phyloP scores from a whole-genome alignment of 1,139 yeast genomes.

The Yamadazyma membranifaciens region DNA sequence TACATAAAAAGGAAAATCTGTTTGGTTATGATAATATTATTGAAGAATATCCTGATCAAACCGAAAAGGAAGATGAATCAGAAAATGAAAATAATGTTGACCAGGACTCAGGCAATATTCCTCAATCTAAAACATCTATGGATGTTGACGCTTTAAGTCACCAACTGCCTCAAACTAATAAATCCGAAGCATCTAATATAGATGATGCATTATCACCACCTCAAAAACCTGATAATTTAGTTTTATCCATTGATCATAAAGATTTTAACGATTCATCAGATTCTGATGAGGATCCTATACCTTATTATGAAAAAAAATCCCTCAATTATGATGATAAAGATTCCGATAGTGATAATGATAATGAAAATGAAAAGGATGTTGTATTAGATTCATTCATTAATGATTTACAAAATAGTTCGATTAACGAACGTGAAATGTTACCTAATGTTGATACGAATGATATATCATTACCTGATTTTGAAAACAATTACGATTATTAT shows the following conservation, averaged over 20 bases:
- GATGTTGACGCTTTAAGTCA: background rate
- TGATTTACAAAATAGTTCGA: slow-evolving; percentile 31
- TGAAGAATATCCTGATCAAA: slow-evolving; percentile 6
- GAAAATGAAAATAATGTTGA: background rate
- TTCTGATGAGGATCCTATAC: slow-evolving; percentile 16
- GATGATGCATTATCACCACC: background rate
- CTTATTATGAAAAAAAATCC: slow-evolving; percentile 15
- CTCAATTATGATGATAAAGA: slow-evolving; percentile 5
- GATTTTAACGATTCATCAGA: slow-evolving; percentile 10
- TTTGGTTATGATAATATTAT: slow-evolving; percentile 7
- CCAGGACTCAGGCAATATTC: background rate
- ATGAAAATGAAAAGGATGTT: slow-evolving; percentile 11
- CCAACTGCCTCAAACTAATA: background rate
- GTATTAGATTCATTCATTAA: slow-evolving; percentile 37
- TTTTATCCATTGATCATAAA: slow-evolving; percentile 16
- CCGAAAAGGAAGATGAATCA: slow-evolving; percentile 1
- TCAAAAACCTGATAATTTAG: slow-evolving; percentile 5
- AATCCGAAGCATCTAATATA: background rate
- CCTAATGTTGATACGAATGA: slow-evolving; percentile 25
- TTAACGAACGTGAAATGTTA: slow-evolving; percentile 13
- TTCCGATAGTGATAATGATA: background rate
- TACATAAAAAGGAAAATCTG: slow-evolving; percentile 5
- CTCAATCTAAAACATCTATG: too few species aligned
- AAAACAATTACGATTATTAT: slow-evolving; percentile 18
- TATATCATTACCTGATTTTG: slow-evolving; percentile 30